These are phyloP conservation scores for Aspergillus sp. DNA, from an alignment of 2,329 filamentous ascomycete genomes.

Conservation along the genomic window DNA sequence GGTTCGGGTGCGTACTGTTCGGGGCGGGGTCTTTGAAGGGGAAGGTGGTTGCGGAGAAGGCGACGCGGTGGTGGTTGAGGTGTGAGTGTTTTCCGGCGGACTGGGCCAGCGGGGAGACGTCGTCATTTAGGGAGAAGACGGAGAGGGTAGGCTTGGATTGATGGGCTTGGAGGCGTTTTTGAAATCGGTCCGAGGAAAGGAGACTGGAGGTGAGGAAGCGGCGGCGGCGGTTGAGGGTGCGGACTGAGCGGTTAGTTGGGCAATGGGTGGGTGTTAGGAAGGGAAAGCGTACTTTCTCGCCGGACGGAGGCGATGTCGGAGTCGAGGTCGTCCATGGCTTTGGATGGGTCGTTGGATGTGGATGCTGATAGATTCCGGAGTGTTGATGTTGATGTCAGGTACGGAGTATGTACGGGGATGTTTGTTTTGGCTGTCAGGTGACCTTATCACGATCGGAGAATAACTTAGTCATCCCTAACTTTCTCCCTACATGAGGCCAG, in stretches of 20 bases:
- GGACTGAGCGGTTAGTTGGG: conserved; percentile 31
- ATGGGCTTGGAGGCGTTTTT: conserved; percentile 19
- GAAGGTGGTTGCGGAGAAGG: conserved; percentile 46
- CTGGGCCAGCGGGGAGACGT: conserved; percentile 33
- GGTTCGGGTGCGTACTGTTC: conserved; percentile 22
- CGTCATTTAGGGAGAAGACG: conserved; percentile 15
- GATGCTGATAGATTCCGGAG: background rate
- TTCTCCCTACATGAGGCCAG: conserved; percentile 20
- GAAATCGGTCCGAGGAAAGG: conserved; percentile 39
- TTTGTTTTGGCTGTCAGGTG: background rate
- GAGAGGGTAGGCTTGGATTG: background rate
- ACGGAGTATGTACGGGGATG: background rate
- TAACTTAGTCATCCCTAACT: no score
- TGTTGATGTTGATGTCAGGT: background rate
- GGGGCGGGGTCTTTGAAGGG: conserved; percentile 47
- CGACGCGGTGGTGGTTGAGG: conserved; percentile 44
- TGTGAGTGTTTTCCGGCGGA: conserved; percentile 32
- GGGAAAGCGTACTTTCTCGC: conserved; percentile 35
- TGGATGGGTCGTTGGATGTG: background rate
- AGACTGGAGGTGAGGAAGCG: conserved; percentile 42
- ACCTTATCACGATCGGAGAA: background rate
- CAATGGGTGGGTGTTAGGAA: background rate
- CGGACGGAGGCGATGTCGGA: conserved; percentile 42
- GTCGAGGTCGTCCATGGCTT: conserved; percentile 33
- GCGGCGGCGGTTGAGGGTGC: conserved; percentile 37